Evolutionary conservation across 805 yeast genomes (phyloP).

Genomic region (Yamadazyma laniorum): DNA sequence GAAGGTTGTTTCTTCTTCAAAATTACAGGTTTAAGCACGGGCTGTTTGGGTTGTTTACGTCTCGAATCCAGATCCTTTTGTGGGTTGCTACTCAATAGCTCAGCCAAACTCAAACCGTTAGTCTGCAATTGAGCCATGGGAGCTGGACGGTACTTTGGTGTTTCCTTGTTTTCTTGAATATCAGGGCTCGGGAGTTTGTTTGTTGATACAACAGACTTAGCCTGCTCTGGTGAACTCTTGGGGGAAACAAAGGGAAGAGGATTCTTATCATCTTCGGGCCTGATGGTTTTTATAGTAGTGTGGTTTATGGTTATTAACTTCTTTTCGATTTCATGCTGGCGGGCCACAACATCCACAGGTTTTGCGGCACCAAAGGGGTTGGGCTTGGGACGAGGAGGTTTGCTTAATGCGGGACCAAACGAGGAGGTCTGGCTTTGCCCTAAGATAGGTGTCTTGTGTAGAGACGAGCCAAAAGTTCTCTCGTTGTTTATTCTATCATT

Average conservation of each 20-base stretch:
- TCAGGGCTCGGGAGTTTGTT: not conserved
- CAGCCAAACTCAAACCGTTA: conserved; percentile 38
- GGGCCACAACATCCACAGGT: conserved; percentile 76
- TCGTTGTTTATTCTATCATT: not conserved
- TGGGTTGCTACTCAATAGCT: conserved; percentile 28
- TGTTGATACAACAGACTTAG: not conserved
- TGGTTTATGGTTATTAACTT: conserved; percentile 29
- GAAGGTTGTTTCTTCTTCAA: conserved; percentile 34
- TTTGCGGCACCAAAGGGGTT: conserved; percentile 85
- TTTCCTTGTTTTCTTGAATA: not conserved
- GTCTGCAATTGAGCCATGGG: conserved; percentile 19
- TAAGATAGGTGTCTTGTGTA: conserved; percentile 1
- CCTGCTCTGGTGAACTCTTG: not conserved
- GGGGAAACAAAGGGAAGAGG: not conserved
- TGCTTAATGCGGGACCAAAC: not conserved
- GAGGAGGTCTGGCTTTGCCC: not conserved
- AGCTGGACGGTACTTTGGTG: conserved; percentile 15
- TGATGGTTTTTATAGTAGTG: conserved; percentile 28
- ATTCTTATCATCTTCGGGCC: conserved; percentile 3
- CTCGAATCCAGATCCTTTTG: conserved; percentile 11
- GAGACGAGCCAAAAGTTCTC: not conserved
- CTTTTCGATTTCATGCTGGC: conserved; percentile 59
- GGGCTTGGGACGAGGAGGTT: conserved; percentile 35
- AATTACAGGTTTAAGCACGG: conserved; percentile 32
- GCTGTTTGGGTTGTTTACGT: conserved; percentile 25